phyloP scores from a whole-genome alignment of 2,329 filamentous ascomycete genomes.

The Fusarium veterinarium region DNA sequence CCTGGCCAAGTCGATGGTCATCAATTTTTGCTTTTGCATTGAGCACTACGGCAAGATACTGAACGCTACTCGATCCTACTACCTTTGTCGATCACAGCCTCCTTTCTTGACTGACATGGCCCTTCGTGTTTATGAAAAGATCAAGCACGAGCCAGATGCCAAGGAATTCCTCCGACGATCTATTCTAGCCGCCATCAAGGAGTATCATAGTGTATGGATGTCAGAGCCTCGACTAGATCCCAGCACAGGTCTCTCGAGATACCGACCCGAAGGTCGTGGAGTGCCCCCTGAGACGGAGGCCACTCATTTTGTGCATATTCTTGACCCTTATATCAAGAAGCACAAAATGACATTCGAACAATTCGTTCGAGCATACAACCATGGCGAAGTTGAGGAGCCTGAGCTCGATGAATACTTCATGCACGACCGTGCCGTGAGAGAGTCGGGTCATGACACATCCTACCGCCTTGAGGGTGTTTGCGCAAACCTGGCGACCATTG shows the following conservation, averaged over 20 bases:
- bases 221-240: constrained; percentile 80
- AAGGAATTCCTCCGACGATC: constrained; percentile 83
- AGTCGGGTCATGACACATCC: constrained; percentile 96
- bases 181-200: constrained; percentile 93
- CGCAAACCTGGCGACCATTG: constrained; percentile 90
- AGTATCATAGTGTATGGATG: constrained; percentile 93
- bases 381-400: constrained; percentile 79
- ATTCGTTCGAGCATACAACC: constrained; percentile 91
- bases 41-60: constrained; percentile 98
- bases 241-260: constrained; percentile 82
- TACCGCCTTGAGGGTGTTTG: constrained; percentile 91
- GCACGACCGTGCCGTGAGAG: constrained; percentile 93
- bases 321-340: constrained; percentile 86
- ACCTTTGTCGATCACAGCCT: constrained; percentile 92
- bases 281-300: constrained; percentile 94
- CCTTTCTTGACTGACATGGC: constrained; percentile 99
- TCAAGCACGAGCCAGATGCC: constrained; percentile 84
- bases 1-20: constrained; percentile 92
- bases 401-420: constrained; percentile 95
- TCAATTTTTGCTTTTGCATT: constrained; percentile 98
- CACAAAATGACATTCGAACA: constrained; percentile 83
- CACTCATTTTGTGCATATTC: constrained; percentile 84
- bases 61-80: constrained; percentile 96
- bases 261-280: constrained; percentile 83
- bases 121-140: constrained; percentile 90